Base-by-base conservation (phyloP, 1,284 basidiomycete species). In the Coniferiporia sulphurascens region DNA sequence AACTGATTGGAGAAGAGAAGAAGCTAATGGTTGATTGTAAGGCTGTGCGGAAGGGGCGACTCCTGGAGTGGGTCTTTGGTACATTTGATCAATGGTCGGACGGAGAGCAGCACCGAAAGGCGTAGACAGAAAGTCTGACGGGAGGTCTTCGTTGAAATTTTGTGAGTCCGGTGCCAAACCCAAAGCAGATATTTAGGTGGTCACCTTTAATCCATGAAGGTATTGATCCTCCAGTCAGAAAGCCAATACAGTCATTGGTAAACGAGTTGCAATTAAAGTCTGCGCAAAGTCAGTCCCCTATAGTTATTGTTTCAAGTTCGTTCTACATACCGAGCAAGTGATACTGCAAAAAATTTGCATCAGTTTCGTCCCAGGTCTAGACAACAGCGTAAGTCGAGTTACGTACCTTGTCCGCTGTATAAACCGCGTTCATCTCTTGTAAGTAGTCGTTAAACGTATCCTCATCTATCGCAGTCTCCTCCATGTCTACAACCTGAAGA, bases 241-340 rank as follows among this genome's bases (percentile, higher is more conserved):
- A 93, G 1, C 88, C 92, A 36, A 93, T 74, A 55, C 86, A 85
- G 64, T 96, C 93, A 61, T 90, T 91, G 0, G 93, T 93, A 66
- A 97, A 97, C 1, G 90, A 89, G 70, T 95, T 95, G 72, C 93
- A 95, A 65, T 92, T 93, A 64, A 91, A 91, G 51, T 92, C 89
- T 90, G 61, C 17, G 17, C n/a, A 19, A n/a, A 19, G 17, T 46
- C 13, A 46, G 44, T 43, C n/a, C 3, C 17, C 8, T 17, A 8
- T 19, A 17, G 34, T 27, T 58, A 41, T 64, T 19, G 41, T 19
- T 38, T 36, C 19, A 46, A 9, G 3, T 38, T 46, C 58, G 38
- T 10, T 10, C 9, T 15, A 41, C 72, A 57, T 68, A 87, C 89
- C 89, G 76, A 95, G 76, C n/a, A 96, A 77, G 71, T 96, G 93